Base-by-base conservation (phyloP, 805 yeast genomes). In the Tetrapisispora nanseiensis region DNA sequence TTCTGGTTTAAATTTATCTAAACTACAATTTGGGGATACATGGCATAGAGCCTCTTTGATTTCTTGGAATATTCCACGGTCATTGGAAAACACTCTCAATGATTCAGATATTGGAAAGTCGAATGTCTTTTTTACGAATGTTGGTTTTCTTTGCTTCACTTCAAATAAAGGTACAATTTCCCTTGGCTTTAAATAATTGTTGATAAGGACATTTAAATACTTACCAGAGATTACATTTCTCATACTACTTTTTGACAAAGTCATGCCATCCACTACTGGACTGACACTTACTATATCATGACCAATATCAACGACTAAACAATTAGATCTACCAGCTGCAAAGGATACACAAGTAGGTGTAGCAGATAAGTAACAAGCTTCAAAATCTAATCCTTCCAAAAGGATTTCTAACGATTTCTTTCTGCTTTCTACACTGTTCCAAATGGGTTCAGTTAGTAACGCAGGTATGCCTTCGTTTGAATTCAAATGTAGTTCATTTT, bases 321-420 rank as follows among this genome's bases (percentile, higher is more conserved):
- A 86, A 46, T 81, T 82, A 35, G 95, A 87, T 57, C 94, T 72
- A 3, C 95, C 95, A 49, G 83, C 82, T 10, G 90, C 87, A 63
- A 89, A 89, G 1, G 95, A 78, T 1, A 83, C 79, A 65, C 95
- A 82, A 0, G 94, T 81, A n/a, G 96, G 90, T 8, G 81, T 72
- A 44, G 86, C 81, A 12, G 85, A 87, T 20, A 85, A 59, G 57
- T 81, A 89, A 44, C 85, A 76, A 0, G 94, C 97, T 30, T 92
- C 89, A 51, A 80, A 82, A 29, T 76, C 70, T 56, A 80, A 71
- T 12, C 69, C 65, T 56, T 86, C 95, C 45, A 83, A 70, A 33
- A 82, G 71, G 1, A 76, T 68, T 61, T 87, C 94, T 55, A 89
- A 68, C 7, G 87, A 73, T 51, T 76, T 78, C 43, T 69, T 70